phyloP scores from a whole-genome alignment of 306 rosid species.

The Castanea sativa region DNA sequence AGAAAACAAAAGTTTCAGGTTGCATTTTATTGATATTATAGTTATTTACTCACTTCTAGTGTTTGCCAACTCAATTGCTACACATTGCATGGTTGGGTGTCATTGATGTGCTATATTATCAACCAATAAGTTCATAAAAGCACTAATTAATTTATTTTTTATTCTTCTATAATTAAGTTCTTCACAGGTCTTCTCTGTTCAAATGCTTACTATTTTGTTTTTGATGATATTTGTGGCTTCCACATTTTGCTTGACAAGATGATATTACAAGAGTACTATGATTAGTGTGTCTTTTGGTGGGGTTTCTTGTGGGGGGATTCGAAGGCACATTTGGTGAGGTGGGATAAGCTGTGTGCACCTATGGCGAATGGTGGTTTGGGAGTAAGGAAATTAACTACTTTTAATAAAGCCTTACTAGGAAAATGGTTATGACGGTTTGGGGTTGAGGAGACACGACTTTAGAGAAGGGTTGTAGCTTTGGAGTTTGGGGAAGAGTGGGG shows the following conservation, averaged over 20 bases:
- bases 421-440: no score
- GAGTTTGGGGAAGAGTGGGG: no score
- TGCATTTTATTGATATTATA: not conserved
- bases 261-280: not conserved
- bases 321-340: no score
- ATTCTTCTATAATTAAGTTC: not conserved
- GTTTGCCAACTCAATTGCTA: not conserved
- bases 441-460: no score
- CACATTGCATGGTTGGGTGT: not conserved
- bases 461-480: no score
- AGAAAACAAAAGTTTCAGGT: constrained; percentile 39
- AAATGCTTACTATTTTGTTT: not conserved
- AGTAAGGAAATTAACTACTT: no score
- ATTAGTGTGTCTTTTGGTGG: not conserved
- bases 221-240: not conserved
- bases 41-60: not conserved
- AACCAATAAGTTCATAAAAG: not conserved
- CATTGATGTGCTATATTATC: not conserved
- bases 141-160: not conserved
- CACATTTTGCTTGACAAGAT: not conserved
- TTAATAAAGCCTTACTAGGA: no score
- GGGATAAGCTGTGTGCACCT: no score
- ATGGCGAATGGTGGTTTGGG: no score
- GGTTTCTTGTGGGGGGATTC: no score
- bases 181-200: not conserved